These are phyloP conservation scores for Globisporangium barbulae DNA, from an alignment of 352 stramenopile genomes.

Conservation along the genomic window DNA sequence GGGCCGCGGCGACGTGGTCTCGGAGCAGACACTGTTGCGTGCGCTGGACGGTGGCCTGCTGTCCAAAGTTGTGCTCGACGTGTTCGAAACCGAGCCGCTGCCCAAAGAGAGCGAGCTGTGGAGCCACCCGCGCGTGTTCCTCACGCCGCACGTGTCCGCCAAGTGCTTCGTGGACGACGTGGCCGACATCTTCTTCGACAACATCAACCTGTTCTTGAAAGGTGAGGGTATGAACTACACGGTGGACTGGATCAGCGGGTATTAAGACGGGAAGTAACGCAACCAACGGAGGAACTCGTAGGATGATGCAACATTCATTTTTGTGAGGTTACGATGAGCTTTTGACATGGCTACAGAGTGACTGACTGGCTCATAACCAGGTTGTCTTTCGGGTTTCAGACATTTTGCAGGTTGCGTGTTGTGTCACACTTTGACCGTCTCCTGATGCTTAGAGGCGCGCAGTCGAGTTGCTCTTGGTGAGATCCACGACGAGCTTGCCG, in stretches of 20 bases:
- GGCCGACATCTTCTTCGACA: conserved; percentile 69
- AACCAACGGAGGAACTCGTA: not conserved
- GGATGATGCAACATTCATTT: not conserved
- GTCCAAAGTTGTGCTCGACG: conserved; percentile 58
- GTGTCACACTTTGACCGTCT: conserved; percentile 16
- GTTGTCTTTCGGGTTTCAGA: not conserved
- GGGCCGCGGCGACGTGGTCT: conserved; percentile 79
- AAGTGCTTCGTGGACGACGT: conserved; percentile 75
- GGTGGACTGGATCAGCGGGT: conserved; percentile 52
- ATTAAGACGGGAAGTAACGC: conserved; percentile 23
- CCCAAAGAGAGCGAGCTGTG: conserved; percentile 56
- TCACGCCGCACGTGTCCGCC: conserved; percentile 85
- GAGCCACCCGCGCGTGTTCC: conserved; percentile 47
- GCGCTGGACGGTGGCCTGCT: conserved; percentile 65
- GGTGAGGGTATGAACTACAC: conserved; percentile 37
- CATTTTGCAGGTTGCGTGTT: not conserved
- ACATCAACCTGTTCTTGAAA: conserved; percentile 42
- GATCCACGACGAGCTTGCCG: conserved; percentile 72
- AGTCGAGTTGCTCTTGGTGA: conserved; percentile 37
- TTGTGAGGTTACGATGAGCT: not conserved
- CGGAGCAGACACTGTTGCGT: conserved; percentile 56
- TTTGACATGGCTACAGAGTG: not conserved
- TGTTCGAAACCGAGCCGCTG: conserved; percentile 54
- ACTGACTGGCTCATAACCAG: not conserved
- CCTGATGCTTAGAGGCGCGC: conserved; percentile 49